These are phyloP conservation scores for Ceratocystis albifundus DNA, from an alignment of 2,329 filamentous ascomycete genomes.

Conservation along the genomic window DNA sequence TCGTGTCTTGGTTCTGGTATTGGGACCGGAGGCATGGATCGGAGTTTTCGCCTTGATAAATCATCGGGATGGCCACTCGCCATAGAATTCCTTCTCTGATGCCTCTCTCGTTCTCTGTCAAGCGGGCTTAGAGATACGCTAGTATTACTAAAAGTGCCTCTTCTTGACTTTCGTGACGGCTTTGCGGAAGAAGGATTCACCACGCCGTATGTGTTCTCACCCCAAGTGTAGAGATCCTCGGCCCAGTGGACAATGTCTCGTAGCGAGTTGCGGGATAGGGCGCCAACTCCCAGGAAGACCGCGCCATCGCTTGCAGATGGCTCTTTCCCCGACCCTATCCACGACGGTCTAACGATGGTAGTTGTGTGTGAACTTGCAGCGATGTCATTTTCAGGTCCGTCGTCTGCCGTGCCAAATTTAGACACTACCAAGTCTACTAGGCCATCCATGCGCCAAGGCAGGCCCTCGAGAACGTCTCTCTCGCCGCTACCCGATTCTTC, in stretches of 20 bases:
- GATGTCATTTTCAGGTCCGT: slow-evolving; percentile 26
- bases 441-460: slow-evolving; percentile 67
- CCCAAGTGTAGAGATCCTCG: slow-evolving; percentile 75
- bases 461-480: slow-evolving; percentile 83
- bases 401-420: slow-evolving; percentile 55
- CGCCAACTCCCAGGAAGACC: slow-evolving; percentile 71
- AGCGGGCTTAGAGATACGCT: background rate
- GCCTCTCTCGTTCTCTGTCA: slow-evolving; percentile 10
- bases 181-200: slow-evolving; percentile 38
- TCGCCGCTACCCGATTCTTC: slow-evolving; percentile 92
- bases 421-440: slow-evolving; percentile 80
- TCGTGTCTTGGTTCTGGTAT: slow-evolving; percentile 21
- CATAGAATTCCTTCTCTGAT: background rate
- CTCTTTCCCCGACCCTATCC: slow-evolving; percentile 62
- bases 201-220: slow-evolving; percentile 74
- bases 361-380: slow-evolving; percentile 23
- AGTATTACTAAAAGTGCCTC: slow-evolving; percentile 17
- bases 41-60: slow-evolving; percentile 19
- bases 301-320: slow-evolving; percentile 66
- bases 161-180: slow-evolving; percentile 15
- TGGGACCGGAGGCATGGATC: slow-evolving; percentile 13
- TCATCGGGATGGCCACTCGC: background rate
- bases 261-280: slow-evolving; percentile 58
- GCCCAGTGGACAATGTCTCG: slow-evolving; percentile 72
- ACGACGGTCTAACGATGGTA: slow-evolving; percentile 32